Base-by-base conservation (phyloP, 2,329 filamentous ascomycete species). In the Xylaria hypoxylon region DNA sequence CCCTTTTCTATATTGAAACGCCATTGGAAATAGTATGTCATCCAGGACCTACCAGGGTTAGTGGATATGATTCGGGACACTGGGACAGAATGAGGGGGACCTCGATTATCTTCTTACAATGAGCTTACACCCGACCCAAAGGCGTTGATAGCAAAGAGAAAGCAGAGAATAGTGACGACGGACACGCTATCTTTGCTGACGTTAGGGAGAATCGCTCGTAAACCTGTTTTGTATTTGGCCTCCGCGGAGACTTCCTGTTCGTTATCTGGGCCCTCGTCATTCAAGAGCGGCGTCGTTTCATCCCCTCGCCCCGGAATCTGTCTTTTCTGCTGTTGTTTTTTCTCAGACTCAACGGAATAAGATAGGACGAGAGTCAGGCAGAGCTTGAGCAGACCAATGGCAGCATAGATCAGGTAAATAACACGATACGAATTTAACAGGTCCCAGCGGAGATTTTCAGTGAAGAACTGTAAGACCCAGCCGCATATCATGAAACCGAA, bases 121-220 rank as follows among this genome's bases (percentile, higher is more conserved):
- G 88, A 87, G 3, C 89, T 89, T 75, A 94, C 84, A 1, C 92
- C 91, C 1, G 88, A 90, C 1, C 90, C 90, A 19, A 76, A 72
- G 0, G 73, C 73, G 42, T 76, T 73, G 1, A 76, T 55, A 10
- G 65, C 72, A 50, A 75, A 74, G 5, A 95, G 80, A 7, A 90
- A 68, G 73, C 89, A 91, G 0, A 95, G 81, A 56, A 88, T 86
- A 58, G 86, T 76, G 5, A 92, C 80, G 33, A 89, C 82, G 0
- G 79, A 73, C 6, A 84, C 79, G 17, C 73, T 76, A 33, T 73
- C 72, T 40, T 67, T 74, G 31, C 71, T 72, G 24, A 93, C 87
- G 2, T 84, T 79, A 0, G 87, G 84, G 33, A 91, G 75, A n/a
- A 87, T 75, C 2, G 75, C 47, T 4, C 71, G 67, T 7, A 72